Conservation (phyloP, 1,139 yeast species). For the Meyerozyma guilliermondii region DNA sequence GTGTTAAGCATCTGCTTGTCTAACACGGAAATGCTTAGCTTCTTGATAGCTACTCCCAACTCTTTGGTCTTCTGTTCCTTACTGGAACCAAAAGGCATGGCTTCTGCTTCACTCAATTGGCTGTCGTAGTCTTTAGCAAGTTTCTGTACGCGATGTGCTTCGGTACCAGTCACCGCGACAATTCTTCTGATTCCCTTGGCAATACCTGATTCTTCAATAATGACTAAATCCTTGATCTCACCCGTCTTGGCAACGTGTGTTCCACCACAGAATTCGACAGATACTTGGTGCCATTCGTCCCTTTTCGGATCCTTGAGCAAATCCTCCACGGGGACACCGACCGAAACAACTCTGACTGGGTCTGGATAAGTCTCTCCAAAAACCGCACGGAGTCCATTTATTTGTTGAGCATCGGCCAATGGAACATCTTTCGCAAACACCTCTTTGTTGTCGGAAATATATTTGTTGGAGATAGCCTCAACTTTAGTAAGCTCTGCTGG, state of each 20-base stretch:
- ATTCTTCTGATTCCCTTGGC: constrained; percentile 98
- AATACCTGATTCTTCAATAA: constrained; percentile 93
- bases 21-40: constrained; percentile 75
- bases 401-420: constrained; percentile 64
- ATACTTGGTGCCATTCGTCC: constrained; percentile 67
- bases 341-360: constrained; percentile 95
- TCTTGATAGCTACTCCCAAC: constrained; percentile 77
- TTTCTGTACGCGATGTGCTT: constrained; percentile 86
- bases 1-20: constrained; percentile 72
- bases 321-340: constrained; percentile 87
- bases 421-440: constrained; percentile 85
- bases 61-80: constrained; percentile 82
- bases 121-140: constrained; percentile 67
- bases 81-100: constrained; percentile 56
- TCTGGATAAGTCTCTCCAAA: constrained; percentile 99
- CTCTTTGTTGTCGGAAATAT: constrained; percentile 61
- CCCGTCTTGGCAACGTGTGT: constrained; percentile 92
- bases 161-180: constrained; percentile 92
- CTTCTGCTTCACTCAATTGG: constrained; percentile 53
- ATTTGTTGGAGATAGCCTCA: constrained; percentile 68
- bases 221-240: constrained; percentile 85
- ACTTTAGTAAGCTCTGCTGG: constrained; percentile 67
- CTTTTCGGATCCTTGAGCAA: constrained; percentile 65
- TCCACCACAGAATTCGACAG: constrained; percentile 98
- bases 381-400: constrained; percentile 89